Evolutionary conservation across 2,329 filamentous ascomycete genomes (phyloP).

Genomic region (Aspergillus japonicus): DNA sequence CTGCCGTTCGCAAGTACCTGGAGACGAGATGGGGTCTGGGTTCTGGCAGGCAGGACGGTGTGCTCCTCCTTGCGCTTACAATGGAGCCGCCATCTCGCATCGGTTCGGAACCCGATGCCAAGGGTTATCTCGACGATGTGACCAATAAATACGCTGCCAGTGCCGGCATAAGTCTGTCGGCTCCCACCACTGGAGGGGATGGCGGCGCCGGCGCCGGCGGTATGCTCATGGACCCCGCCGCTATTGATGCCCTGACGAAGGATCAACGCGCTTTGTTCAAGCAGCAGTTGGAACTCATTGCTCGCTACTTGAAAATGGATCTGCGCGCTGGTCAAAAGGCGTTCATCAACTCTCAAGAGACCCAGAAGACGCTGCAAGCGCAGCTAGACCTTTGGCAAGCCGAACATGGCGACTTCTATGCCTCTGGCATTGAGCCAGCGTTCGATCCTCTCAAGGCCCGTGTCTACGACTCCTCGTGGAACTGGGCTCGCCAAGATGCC

Average conservation of each 20-base stretch:
- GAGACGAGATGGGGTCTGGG: conserved; percentile 91
- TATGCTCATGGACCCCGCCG: conserved; percentile 99
- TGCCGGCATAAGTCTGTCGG: conserved; percentile 79
- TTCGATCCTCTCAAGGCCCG: conserved; percentile 93
- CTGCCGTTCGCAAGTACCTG: conserved; percentile 88
- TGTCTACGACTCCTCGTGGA: conserved; percentile 98
- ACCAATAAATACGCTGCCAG: conserved; percentile 84
- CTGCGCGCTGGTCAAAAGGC: conserved; percentile 95
- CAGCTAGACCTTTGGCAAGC: conserved; percentile 93
- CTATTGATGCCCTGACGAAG: conserved; percentile 94
- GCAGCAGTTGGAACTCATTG: conserved; percentile 93
- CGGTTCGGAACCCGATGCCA: conserved; percentile 85
- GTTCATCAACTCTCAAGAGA: conserved; percentile 78
- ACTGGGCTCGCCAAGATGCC: conserved; percentile 97
- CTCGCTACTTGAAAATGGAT: conserved; percentile 95
- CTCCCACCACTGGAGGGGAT: conserved; percentile 68
- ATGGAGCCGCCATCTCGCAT: conserved; percentile 89
- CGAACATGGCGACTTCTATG: conserved; percentile 96
- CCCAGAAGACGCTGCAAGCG: conserved; percentile 81
- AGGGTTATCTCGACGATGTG: conserved; percentile 85
- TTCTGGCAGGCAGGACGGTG: conserved; percentile 84
- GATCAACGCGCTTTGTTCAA: conserved; percentile 96
- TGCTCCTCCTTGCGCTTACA: conserved; percentile 82
- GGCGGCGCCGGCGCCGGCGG: conserved; percentile 69
- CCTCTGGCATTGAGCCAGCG: conserved; percentile 86